phyloP scores from a whole-genome alignment of 768 basidiomycete genomes.

The Hirschioporus abietinus region DNA sequence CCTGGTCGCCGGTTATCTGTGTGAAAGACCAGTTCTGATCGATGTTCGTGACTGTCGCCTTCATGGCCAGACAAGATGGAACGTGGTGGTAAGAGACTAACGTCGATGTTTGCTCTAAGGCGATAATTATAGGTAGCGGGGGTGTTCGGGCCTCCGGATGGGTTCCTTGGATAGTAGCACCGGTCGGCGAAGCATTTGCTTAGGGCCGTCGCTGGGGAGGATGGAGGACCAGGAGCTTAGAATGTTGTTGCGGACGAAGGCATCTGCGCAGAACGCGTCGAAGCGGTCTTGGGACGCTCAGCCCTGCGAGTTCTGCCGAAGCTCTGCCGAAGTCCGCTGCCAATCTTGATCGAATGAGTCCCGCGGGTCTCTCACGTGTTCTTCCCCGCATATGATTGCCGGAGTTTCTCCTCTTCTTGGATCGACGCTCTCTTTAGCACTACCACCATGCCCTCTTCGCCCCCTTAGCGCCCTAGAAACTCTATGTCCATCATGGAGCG shows the following conservation, averaged over 20 bases:
- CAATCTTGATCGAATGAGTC: not conserved
- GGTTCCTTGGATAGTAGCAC: not conserved
- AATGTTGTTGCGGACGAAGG: not conserved
- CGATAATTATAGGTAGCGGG: not conserved
- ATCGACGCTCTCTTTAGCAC: not conserved
- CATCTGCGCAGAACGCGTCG: too few relatives aligned
- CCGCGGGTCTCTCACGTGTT: not conserved
- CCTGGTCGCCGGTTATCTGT: constrained; percentile 56
- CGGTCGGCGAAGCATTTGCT: not conserved
- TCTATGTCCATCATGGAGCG: not conserved
- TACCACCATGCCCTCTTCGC: not conserved
- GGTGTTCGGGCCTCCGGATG: not conserved
- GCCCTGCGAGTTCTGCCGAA: not conserved
- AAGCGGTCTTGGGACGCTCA: too few relatives aligned
- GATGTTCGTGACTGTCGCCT: not conserved
- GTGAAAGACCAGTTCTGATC: constrained; percentile 59
- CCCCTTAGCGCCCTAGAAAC: not conserved
- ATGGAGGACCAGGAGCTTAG: not conserved
- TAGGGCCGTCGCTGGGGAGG: not conserved
- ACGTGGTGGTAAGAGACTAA: not conserved
- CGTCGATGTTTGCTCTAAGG: not conserved
- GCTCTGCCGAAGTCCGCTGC: not conserved
- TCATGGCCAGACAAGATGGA: not conserved
- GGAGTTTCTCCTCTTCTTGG: not conserved
- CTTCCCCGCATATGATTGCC: not conserved